Evolutionary conservation across 192 early-diverging fungal genomes (phyloP).

Genomic region (Dispira parvispora): DNA sequence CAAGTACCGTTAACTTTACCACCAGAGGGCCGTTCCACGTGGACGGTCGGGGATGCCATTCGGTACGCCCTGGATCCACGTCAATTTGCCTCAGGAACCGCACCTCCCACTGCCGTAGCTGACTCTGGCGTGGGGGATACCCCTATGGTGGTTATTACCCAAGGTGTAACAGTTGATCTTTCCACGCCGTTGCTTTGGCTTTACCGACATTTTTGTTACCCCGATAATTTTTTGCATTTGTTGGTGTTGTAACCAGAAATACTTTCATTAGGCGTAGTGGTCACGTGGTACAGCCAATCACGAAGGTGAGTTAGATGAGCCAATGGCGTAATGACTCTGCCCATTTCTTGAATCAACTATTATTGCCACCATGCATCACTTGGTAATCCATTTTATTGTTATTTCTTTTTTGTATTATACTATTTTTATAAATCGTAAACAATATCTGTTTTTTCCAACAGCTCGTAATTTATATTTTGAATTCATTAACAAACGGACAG

Average conservation of each 20-base stretch:
- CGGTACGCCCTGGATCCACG: not conserved
- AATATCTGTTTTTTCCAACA: not conserved
- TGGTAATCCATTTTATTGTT: not conserved
- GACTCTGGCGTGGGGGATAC: no score
- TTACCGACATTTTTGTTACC: conserved; percentile 2
- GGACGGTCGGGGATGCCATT: conserved; percentile 1
- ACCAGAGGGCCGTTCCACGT: not conserved
- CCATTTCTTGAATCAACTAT: not conserved
- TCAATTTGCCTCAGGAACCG: not conserved
- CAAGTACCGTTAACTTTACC: not conserved
- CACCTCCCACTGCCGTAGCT: not conserved
- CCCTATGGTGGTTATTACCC: not conserved
- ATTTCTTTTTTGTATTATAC: not conserved
- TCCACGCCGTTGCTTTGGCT: conserved; percentile 8
- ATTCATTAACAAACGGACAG: not conserved
- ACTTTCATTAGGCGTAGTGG: not conserved
- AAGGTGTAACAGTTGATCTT: not conserved
- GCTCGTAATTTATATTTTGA: not conserved
- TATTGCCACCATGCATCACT: not conserved
- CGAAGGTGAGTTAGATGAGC: not conserved
- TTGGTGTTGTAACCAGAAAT: not conserved
- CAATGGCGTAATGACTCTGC: not conserved
- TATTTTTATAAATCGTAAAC: not conserved
- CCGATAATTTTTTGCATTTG: conserved; percentile 3
- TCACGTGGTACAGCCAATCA: no score